Conservation (phyloP, 805 yeast species). For the Candida boidinii region DNA sequence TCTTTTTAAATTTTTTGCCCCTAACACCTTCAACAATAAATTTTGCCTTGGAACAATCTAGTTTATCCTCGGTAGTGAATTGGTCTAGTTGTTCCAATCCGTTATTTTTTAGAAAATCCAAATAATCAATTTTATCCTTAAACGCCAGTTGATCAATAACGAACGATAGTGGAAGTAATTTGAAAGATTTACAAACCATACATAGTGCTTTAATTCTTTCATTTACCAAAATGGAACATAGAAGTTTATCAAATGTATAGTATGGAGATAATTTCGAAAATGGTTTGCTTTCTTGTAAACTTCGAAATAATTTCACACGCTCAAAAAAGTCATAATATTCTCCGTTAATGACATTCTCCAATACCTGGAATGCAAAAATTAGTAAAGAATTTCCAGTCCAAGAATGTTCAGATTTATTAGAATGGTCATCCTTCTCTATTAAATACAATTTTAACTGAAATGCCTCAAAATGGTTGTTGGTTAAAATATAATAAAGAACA, state of each 20-base stretch:
- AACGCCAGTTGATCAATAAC: constrained; percentile 11
- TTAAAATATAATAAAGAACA: constrained; percentile 65
- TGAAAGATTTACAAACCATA: constrained; percentile 48
- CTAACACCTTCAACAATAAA: constrained; percentile 13
- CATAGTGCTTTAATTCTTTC: constrained; percentile 51
- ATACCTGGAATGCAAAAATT: constrained; percentile 26
- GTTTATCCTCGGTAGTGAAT: constrained; percentile 15
- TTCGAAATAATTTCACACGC: constrained; percentile 28
- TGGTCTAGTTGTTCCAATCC: constrained; percentile 25
- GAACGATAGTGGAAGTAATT: constrained; percentile 27
- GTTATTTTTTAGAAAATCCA: constrained; percentile 13
- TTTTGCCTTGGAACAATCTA: constrained; percentile 20
- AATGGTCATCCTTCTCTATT: constrained; percentile 5
- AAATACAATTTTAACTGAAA: constrained; percentile 29
- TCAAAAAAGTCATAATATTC: constrained; percentile 49
- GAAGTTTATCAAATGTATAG: constrained; percentile 21
- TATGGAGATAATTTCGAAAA: constrained; percentile 27
- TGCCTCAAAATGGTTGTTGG: constrained; percentile 54
- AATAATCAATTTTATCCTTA: constrained; percentile 28
- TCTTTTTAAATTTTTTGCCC: constrained; percentile 36
- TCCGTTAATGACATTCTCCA: constrained; percentile 24
- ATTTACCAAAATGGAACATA: constrained; percentile 46
- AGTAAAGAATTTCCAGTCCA: constrained; percentile 17
- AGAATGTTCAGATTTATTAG: constrained; percentile 4
- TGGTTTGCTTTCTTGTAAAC: constrained; percentile 18